Base-by-base conservation (phyloP, 148 eudicot species). In the Arctostaphylos glauca region DNA sequence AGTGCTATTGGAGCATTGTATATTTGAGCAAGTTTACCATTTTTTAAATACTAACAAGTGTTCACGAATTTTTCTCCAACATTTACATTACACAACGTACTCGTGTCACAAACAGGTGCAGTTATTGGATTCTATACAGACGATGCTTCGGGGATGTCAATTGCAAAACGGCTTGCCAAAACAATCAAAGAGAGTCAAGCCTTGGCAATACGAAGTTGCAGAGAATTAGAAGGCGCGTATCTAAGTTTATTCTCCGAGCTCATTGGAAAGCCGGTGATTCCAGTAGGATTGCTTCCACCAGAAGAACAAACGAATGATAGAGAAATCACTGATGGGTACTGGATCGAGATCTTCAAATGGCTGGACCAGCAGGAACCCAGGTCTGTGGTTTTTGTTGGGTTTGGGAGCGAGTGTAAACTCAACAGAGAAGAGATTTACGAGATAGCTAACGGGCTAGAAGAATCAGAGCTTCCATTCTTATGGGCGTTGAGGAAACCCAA, bases 301-400 rank as follows among this genome's bases (percentile, higher is more conserved):
- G 87, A 80, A 70, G 58, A 31, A n/a, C n/a, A 64, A 10, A 19
- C 47, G 15, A 53, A 82, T 10, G 12, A 75, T 4, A 53, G 38
- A 59, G 56, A 46, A 52, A 43, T 21, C 44, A 48, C 50, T 1
- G 80, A 78, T 9, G 82, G 19, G 54, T 23, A 10, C 5, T 82
- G 87, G 85, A 71, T 4, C 12, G 31, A 55, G 16, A 62, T 56
- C 53, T 86, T 86, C 58, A 21, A 83, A 74, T 86, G 85, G 87
- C 76, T 86, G 2, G 83, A 86, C 70, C 58, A 64, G 13, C 85
- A 82, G 59, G 41, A 25, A 12, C 75, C 80, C 2, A 79, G 43
- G 52, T 82, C 83, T 6, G 64, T 83, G 18, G 60, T 86, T 38
- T 83, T 86, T 19, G 85, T 82, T 13, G 87, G 87, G 52, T 86